Evolutionary conservation across 2,329 filamentous ascomycete species (phyloP), one percentile per base, ranked within the genome.

Genomic region (Clonostachys byssicola): DNA sequence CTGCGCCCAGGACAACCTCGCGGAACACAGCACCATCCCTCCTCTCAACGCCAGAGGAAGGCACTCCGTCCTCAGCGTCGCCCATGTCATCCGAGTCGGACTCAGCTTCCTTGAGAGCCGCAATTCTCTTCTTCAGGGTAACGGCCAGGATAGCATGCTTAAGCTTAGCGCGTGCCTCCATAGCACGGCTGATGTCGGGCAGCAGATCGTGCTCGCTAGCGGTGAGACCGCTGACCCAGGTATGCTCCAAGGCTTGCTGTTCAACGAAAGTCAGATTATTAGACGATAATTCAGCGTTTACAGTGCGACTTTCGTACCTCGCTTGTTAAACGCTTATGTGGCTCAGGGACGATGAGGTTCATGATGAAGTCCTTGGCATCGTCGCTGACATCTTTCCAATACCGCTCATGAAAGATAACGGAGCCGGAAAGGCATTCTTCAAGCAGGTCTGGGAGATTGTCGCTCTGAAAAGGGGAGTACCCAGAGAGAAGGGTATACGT

Each of bases 401-500:
- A 99, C 48, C 92, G 84, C 64, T 96, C 92, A 66, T 99, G 94
- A 80, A 97, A 99, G 47, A 96, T 81, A 50, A 99, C 88, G 44
- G 85, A 81, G 39, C 84, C 87, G 51, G 81, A 84, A 59, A 83
- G 89, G 72, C 92, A 97, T 71, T 99, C 94, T 53, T 96, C 89
- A 56, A 99, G 95, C 54, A 99, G 77, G 60, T 97, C 94, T 54
- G 87, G 81, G 43, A 99, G 77, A 60, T 89, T 96, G 73, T 99
- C 94, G 52, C 91, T 94, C 56, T 94, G 86, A 81, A 99, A 99
- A 17, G 94, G 94, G 42, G 92, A 96, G 74, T 99, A 99, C 56
- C 94, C 94, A 65, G 94, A 99, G 45, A 99, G 87, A 30, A 99
- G 78, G 14, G 94, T 99, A 71, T 99, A 99, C 40, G 94, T 97